Conservation (phyloP, 2,329 filamentous ascomycete species). For the Clarireedia hainanense region DNA sequence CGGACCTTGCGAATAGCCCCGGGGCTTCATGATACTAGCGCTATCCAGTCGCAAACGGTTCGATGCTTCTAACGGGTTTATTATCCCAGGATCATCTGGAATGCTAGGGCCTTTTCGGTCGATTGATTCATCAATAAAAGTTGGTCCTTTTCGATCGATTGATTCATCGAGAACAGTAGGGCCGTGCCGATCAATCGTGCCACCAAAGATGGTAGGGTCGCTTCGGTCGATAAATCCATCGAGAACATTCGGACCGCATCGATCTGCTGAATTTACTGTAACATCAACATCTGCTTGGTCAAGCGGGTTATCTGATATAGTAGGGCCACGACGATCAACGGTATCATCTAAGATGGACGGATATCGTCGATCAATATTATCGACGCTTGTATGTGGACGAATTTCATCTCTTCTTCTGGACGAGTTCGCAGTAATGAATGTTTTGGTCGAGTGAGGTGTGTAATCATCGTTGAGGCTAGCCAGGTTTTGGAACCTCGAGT, state of each 20-base stretch:
- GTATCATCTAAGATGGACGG: neutral
- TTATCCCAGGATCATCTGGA: neutral
- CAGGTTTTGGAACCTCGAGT: neutral
- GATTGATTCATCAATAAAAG: neutral
- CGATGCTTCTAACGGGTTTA: neutral
- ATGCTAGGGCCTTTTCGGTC: neutral
- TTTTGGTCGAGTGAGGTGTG: neutral
- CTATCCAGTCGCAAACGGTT: too few relatives aligned
- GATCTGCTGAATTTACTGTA: too few relatives aligned
- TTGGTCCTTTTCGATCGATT: neutral
- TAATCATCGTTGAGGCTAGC: slow-evolving; percentile 1
- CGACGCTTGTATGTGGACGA: neutral
- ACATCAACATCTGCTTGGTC: neutral
- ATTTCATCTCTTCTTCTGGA: neutral
- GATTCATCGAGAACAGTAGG: neutral
- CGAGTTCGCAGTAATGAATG: neutral
- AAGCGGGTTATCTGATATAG: neutral
- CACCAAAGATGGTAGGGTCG: neutral
- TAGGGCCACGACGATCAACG: neutral
- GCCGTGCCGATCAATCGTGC: too few relatives aligned
- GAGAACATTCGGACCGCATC: neutral
- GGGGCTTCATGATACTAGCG: too few relatives aligned
- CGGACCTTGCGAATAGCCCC: too few relatives aligned
- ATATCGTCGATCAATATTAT: slow-evolving; percentile 1
- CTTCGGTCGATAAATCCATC: neutral